A percentile compares a stretch with the other conserved stretches of the same genome.
phyloP scores from a whole-genome alignment of 306 rosid species.

The Quercus alba region DNA sequence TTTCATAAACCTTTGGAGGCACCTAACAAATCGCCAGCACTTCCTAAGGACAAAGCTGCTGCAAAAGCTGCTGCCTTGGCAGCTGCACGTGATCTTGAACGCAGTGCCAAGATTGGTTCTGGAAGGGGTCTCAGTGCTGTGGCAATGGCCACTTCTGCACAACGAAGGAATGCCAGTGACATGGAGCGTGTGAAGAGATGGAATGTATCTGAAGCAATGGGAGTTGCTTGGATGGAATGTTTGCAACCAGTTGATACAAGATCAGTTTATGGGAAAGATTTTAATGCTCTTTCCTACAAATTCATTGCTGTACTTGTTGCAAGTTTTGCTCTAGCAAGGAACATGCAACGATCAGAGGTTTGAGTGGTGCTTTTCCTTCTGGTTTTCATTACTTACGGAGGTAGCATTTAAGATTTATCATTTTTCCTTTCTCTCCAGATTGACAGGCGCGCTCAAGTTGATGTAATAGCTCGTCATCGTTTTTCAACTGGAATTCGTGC shows the following conservation, averaged over 20 bases:
- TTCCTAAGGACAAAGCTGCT: constrained; percentile 89
- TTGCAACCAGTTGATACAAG: constrained; percentile 92
- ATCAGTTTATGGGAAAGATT: constrained; percentile 92
- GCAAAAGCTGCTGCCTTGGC: constrained; percentile 96
- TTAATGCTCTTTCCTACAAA: constrained; percentile 85
- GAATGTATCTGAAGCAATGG: constrained; percentile 95
- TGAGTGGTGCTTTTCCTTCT: constrained; percentile 19
- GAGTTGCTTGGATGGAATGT: constrained; percentile 99
- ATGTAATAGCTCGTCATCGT: constrained; percentile 54
- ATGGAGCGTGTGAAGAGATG: constrained; percentile 87
- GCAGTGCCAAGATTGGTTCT: constrained; percentile 85
- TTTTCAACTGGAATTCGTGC: constrained; percentile 70
- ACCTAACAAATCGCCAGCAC: constrained; percentile 54
- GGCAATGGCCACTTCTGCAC: constrained; percentile 99
- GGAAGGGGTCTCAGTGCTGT: constrained; percentile 99
- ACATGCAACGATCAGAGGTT: constrained; percentile 97
- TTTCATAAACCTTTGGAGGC: constrained; percentile 76
- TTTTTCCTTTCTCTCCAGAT: constrained; percentile 51
- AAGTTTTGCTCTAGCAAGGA: constrained; percentile 93
- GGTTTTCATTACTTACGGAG: constrained; percentile 21
- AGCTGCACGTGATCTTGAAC: constrained; percentile 91
- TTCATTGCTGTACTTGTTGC: constrained; percentile 94
- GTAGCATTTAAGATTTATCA: constrained; percentile 23
- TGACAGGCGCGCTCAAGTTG: constrained; percentile 84
- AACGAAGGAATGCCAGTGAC: constrained; percentile 80